Conservation (phyloP, 2,329 filamentous ascomycete species). For the Sporothrix variecibatus region DNA sequence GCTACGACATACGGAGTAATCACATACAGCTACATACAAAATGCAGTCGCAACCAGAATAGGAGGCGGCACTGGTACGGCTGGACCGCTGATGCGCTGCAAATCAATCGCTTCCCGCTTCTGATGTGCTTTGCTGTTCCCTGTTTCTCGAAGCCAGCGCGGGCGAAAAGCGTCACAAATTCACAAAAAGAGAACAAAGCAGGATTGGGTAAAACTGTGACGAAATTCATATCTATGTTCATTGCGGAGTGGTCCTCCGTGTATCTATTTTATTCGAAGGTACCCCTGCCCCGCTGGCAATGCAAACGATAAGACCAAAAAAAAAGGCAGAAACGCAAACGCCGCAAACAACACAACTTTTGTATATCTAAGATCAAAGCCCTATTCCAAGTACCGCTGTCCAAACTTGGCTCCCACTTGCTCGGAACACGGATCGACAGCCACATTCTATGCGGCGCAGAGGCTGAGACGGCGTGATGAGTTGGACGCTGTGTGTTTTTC, state of each 20-base stretch:
- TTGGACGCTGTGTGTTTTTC: neutral
- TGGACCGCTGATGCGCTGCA: constrained; percentile 11
- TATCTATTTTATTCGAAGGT: constrained; percentile 3
- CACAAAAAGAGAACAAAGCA: neutral
- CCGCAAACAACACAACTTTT: neutral
- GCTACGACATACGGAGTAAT: neutral
- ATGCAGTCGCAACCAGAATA: neutral
- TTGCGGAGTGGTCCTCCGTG: constrained; percentile 14
- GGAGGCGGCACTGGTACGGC: constrained; percentile 12
- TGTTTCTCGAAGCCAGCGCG: neutral
- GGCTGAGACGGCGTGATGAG: constrained; percentile 2
- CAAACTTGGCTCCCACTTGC: constrained; percentile 15
- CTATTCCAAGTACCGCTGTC: constrained; percentile 5
- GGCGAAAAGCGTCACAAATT: neutral
- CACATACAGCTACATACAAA: neutral
- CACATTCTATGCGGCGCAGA: constrained; percentile 1
- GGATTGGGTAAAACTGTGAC: neutral
- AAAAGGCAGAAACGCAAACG: neutral
- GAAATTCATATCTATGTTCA: constrained; percentile 6
- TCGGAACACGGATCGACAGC: constrained; percentile 8
- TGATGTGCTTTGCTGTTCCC: constrained; percentile 10
- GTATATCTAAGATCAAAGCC: constrained; percentile 9
- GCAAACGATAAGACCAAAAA: constrained; percentile 7
- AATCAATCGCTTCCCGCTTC: constrained; percentile 15
- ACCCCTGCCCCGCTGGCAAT: constrained; percentile 13